A percentile compares a stretch with the other conserved stretches of the same genome.
These are phyloP conservation scores for Aspergillus homomorphus DNA, from an alignment of 495 filamentous ascomycete genomes.

Conservation along the genomic window DNA sequence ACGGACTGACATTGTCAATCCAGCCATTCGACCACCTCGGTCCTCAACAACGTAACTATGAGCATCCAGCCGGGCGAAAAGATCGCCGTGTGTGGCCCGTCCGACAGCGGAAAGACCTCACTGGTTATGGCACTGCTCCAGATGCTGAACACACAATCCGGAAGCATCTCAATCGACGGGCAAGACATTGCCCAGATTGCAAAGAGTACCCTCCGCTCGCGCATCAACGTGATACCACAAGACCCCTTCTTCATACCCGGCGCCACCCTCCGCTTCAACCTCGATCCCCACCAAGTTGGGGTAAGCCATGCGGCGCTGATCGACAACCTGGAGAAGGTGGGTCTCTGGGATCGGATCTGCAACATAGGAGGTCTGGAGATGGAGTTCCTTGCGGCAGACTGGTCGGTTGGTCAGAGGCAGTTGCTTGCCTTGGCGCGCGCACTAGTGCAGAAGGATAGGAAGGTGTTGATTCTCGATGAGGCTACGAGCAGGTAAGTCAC, in stretches of 20 bases:
- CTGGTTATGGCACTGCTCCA: constrained; percentile 37
- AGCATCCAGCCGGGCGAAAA: constrained; percentile 23
- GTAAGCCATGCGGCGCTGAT: constrained; percentile 2
- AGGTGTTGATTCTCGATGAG: constrained; percentile 26
- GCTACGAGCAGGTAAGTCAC: constrained; percentile 26
- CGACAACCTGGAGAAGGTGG: constrained; percentile 8
- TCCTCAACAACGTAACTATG: constrained; percentile 25
- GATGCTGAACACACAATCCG: constrained; percentile 29
- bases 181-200: constrained; percentile 27
- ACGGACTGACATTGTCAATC: not conserved
- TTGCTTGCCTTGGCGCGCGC: constrained; percentile 25
- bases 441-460: constrained; percentile 8
- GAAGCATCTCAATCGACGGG: constrained; percentile 34
- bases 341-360: constrained; percentile 29
- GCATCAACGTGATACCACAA: constrained; percentile 12
- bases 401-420: constrained; percentile 24
- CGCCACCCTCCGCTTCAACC: constrained; percentile 12
- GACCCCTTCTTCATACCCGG: constrained; percentile 14
- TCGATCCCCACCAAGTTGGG: constrained; percentile 3
- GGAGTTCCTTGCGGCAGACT: constrained; percentile 15
- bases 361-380: constrained; percentile 14
- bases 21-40: not conserved
- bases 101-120: constrained; percentile 34
- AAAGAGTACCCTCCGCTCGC: not conserved
- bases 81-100: constrained; percentile 30